These are phyloP conservation scores for Mortierella sp. DNA, from an alignment of 371 early-diverging fungal genomes.

Conservation along the genomic window DNA sequence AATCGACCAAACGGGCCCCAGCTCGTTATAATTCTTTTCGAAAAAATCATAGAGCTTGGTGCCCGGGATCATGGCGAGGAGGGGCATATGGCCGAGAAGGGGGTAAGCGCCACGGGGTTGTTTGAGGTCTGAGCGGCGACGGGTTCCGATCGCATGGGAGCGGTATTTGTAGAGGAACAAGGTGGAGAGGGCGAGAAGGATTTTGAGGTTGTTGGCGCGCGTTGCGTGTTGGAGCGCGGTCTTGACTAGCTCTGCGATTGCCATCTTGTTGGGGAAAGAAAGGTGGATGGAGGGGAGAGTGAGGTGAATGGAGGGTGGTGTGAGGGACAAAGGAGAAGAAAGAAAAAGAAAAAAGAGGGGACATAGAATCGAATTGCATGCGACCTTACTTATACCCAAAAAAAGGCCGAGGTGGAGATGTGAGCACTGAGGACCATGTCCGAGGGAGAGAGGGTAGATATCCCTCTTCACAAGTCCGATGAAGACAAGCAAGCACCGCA, in stretches of 20 bases:
- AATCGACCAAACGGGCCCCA: slow-evolving; percentile 44
- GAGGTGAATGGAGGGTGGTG: not conserved
- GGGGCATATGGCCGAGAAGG: slow-evolving; percentile 31
- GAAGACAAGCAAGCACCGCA: not conserved
- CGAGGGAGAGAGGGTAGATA: not conserved
- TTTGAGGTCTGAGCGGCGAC: slow-evolving; percentile 36
- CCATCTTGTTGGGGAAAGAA: not conserved
- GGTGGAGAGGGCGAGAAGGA: slow-evolving; percentile 13
- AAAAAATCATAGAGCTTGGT: slow-evolving; percentile 30
- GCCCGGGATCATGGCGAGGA: slow-evolving; percentile 22
- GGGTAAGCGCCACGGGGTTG: slow-evolving; percentile 36
- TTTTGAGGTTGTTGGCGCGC: slow-evolving; percentile 18
- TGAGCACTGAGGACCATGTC: not conserved
- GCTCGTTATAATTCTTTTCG: slow-evolving; percentile 19
- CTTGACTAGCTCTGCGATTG: not conserved
- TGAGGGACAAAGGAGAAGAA: not conserved
- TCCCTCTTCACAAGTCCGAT: not conserved
- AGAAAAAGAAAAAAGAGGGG: not conserved
- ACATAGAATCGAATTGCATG: not conserved
- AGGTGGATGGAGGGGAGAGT: not conserved
- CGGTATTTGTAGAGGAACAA: slow-evolving; percentile 26
- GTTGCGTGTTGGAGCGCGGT: slow-evolving; percentile 10
- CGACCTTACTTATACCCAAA: not conserved
- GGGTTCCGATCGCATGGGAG: slow-evolving; percentile 34
- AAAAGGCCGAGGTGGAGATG: not conserved